phyloP scores from a whole-genome alignment of 176 grass and related monocot genomes.

The Pontederia crassipes region DNA sequence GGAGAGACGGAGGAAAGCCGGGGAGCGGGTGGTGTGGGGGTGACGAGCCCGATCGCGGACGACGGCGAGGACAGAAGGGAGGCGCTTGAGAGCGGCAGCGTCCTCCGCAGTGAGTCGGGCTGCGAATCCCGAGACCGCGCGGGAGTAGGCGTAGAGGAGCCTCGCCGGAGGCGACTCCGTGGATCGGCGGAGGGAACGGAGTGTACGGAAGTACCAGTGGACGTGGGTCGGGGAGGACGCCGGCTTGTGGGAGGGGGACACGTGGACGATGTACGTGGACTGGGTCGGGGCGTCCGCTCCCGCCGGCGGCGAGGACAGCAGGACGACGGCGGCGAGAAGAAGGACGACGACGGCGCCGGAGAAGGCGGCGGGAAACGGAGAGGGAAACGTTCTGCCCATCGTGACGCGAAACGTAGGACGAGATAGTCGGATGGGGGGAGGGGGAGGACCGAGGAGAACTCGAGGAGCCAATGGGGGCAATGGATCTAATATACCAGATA shows the following conservation, averaged over 20 bases:
- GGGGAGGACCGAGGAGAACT: background rate
- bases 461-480: too few relatives aligned
- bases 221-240: conserved; percentile 9
- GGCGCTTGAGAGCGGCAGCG: conserved; percentile 27
- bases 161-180: background rate
- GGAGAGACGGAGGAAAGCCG: conserved; percentile 49
- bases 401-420: background rate
- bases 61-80: conserved; percentile 37
- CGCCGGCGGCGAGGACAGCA: background rate
- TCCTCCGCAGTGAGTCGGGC: conserved; percentile 38
- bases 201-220: conserved; percentile 9
- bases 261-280: conserved; percentile 17
- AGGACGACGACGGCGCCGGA: background rate
- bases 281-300: background rate
- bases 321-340: background rate
- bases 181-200: conserved; percentile 2
- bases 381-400: background rate
- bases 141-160: conserved; percentile 19
- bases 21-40: conserved; percentile 58
- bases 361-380: background rate
- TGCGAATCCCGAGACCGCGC: conserved; percentile 39
- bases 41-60: conserved; percentile 39
- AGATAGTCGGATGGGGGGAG: too few relatives aligned
- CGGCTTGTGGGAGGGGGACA: conserved; percentile 11
- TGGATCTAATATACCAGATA: too few relatives aligned